Percentiles rank a stretch among this genome's conserved stretches.
Evolutionary conservation across 2,329 filamentous ascomycete genomes (phyloP).

Genomic region (Fusarium secorum): DNA sequence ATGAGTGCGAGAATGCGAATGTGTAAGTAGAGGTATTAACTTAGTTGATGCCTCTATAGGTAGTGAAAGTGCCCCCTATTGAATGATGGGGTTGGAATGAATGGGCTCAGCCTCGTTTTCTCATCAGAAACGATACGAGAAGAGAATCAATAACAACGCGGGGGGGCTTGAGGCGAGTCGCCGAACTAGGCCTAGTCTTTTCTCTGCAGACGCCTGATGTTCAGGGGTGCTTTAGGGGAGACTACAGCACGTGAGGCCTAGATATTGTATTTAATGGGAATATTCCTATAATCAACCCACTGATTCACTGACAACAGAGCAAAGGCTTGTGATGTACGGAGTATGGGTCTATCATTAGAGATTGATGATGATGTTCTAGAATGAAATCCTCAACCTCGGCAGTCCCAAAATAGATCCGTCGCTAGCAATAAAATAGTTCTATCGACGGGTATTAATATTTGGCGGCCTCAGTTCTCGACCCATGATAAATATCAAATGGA

Average conservation of each 20-base stretch:
- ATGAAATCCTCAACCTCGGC: not conserved
- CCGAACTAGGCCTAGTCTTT: slow-evolving; percentile 19
- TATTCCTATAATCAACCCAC: not conserved
- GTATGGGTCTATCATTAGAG: not conserved
- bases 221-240: slow-evolving; percentile 12
- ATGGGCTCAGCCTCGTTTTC: slow-evolving; percentile 25
- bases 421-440: not conserved
- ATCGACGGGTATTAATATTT: not conserved
- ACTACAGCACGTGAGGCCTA: slow-evolving; percentile 17
- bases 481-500: slow-evolving; percentile 2
- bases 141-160: slow-evolving; percentile 19
- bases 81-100: not conserved
- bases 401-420: not conserved
- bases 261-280: not conserved
- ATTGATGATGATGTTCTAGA: not conserved
- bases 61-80: slow-evolving; percentile 24
- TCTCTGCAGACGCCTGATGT: not conserved
- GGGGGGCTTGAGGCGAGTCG: slow-evolving; percentile 7
- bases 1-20: not conserved
- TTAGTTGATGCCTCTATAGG: not conserved
- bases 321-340: not conserved
- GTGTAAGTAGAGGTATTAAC: not conserved
- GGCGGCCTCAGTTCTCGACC: slow-evolving; percentile 12
- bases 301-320: not conserved
- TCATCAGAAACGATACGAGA: slow-evolving; percentile 25